Evolutionary conservation across 148 eudicot genomes (phyloP).

Genomic region (Agrostemma githago): DNA sequence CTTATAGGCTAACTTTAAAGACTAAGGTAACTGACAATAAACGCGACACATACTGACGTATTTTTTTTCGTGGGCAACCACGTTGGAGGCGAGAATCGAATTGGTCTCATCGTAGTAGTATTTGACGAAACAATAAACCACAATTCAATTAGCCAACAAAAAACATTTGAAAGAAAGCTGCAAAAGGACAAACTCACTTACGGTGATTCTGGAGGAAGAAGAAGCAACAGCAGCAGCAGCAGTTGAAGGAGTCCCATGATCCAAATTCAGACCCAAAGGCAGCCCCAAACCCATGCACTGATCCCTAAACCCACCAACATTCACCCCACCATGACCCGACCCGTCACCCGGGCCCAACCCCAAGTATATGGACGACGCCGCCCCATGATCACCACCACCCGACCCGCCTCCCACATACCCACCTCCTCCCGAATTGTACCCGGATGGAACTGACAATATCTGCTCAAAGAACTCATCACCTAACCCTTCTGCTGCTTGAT

Average conservation of each 20-base stretch:
- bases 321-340: conserved; percentile 33
- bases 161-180: neutral
- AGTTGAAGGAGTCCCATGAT: conserved; percentile 27
- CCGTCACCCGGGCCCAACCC: conserved; percentile 39
- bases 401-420: conserved; percentile 25
- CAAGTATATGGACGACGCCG: conserved; percentile 28
- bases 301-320: conserved; percentile 37
- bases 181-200: conserved; percentile 20
- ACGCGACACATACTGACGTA: no score
- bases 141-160: neutral
- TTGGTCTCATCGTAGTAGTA: no score
- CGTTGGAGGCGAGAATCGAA: no score
- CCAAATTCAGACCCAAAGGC: conserved; percentile 48
- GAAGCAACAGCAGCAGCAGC: conserved; percentile 28
- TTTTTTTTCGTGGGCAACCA: no score
- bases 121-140: neutral
- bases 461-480: conserved; percentile 50
- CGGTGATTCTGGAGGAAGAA: conserved; percentile 38
- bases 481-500: conserved; percentile 32
- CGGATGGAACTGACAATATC: conserved; percentile 32
- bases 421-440: conserved; percentile 23
- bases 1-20: no score
- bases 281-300: conserved; percentile 35
- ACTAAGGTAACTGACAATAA: no score
- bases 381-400: conserved; percentile 20